Conservation (phyloP, 2,329 filamentous ascomycete genomes). For the Aschersonia sp. region DNA sequence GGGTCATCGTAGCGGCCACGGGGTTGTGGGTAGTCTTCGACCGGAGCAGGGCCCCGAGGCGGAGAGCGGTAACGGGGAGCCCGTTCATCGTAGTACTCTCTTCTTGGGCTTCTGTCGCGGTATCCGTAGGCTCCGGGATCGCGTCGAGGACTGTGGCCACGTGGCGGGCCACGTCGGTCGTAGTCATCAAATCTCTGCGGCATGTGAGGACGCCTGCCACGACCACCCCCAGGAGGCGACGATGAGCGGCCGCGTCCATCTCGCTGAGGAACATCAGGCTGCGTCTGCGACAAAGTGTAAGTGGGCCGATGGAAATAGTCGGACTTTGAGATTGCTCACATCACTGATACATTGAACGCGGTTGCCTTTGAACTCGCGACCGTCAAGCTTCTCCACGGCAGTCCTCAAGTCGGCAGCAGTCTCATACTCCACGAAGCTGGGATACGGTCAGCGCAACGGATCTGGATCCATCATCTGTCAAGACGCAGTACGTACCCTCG, state of each 20-base stretch:
- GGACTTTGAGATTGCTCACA: constrained; percentile 38
- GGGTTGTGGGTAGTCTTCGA: constrained; percentile 63
- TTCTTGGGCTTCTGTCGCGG: constrained; percentile 73
- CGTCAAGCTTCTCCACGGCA: constrained; percentile 89
- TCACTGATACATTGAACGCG: constrained; percentile 77
- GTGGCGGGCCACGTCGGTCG: constrained; percentile 49
- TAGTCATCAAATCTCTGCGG: constrained; percentile 59
- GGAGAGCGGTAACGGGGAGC: constrained; percentile 69
- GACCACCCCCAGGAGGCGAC: constrained; percentile 35
- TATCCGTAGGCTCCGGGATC: constrained; percentile 55
- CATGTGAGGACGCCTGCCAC: constrained; percentile 41
- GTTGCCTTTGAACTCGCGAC: constrained; percentile 81
- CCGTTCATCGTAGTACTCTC: constrained; percentile 71
- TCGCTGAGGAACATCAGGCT: constrained; percentile 59
- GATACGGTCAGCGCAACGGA: neutral
- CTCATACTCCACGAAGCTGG: constrained; percentile 94
- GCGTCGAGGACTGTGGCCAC: constrained; percentile 64
- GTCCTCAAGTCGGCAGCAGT: constrained; percentile 77
- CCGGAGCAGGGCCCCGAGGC: constrained; percentile 47
- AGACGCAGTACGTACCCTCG: constrained; percentile 54
- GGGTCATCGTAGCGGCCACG: constrained; percentile 62
- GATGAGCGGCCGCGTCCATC: constrained; percentile 61
- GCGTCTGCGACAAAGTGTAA: constrained; percentile 37
- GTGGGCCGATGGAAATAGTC: neutral
- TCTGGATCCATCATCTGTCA: neutral